These are phyloP conservation scores for Cymodocea nodosa DNA, from an alignment of 116 monocot genomes.

Conservation along the genomic window DNA sequence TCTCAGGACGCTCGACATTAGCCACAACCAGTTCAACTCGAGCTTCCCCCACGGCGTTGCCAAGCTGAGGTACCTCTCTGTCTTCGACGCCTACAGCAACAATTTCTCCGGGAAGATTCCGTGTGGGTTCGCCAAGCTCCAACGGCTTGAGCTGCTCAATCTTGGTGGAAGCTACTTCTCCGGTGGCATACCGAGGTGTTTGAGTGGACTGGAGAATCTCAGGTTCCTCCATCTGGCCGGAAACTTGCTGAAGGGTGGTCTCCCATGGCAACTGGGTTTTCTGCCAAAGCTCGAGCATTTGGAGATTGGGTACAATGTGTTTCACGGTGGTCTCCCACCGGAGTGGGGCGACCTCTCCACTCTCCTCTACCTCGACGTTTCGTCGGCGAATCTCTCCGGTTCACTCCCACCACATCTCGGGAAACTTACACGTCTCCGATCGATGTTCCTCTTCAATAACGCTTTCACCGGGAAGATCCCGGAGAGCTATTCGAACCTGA, in stretches of 20 bases:
- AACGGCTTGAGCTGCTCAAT: slow-evolving; percentile 28
- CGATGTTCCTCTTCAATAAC: slow-evolving; percentile 75
- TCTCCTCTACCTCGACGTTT: slow-evolving; percentile 60
- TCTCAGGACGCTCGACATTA: slow-evolving; percentile 43
- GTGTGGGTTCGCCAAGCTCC: slow-evolving; percentile 11
- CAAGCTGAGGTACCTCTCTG: slow-evolving; percentile 18
- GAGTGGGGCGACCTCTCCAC: slow-evolving; percentile 27
- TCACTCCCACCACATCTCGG: slow-evolving; percentile 38
- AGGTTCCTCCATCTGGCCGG: slow-evolving; percentile 63
- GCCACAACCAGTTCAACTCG: slow-evolving; percentile 59
- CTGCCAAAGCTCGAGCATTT: slow-evolving; percentile 39
- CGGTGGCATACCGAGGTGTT: slow-evolving; percentile 23
- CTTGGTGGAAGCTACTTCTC: slow-evolving; percentile 68
- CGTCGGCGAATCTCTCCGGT: slow-evolving; percentile 55
- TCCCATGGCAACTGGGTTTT: slow-evolving; percentile 36
- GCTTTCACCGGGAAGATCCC: slow-evolving; percentile 45
- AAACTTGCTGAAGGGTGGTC: slow-evolving; percentile 41
- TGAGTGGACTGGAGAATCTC: slow-evolving; percentile 22
- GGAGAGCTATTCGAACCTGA: slow-evolving; percentile 17
- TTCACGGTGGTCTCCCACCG: slow-evolving; percentile 30
- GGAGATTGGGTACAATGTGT: slow-evolving; percentile 75
- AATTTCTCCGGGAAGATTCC: slow-evolving; percentile 40
- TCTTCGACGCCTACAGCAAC: slow-evolving; percentile 62
- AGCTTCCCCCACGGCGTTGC: slow-evolving; percentile 25
- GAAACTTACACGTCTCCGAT: slow-evolving; percentile 32